Base-by-base conservation (phyloP, 257 asterid genomes). In the Prunella vulgaris region DNA sequence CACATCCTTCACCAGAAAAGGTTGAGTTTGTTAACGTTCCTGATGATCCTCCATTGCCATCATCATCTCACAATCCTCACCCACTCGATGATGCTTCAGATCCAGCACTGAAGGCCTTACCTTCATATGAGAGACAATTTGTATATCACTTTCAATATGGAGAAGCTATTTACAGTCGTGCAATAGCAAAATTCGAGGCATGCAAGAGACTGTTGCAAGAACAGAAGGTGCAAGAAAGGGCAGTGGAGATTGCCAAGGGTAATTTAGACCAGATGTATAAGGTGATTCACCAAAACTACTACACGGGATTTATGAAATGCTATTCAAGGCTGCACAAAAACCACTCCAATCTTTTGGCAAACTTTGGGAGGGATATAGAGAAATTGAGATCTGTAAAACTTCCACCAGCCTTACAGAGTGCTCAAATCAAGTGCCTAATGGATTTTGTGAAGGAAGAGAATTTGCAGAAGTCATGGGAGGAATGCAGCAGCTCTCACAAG, bases 81-180 rank as follows among this genome's bases (percentile, higher is more conserved):
- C 92, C 93, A 32, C 71, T 92, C 48, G 97, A 92, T 76, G 83
- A 92, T 76, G 92, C 93, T 52, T 59, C 93, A 0, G 97, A 92
- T 60, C 97, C 97, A 18, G 95, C 97, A 15, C 44, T 87, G 64
- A 92, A 86, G 75, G 96, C 93, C 33, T 72, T 92, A 54, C 92
- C 96, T 75, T 85, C 95, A 2, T 92, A 92, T 7, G 97, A 89
- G 88, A 89, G 88, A 61, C 93, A 84, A 40, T 92, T 92, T 72
- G 79, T 90, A 72, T 79, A 84, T 81, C 97, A 92, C 68, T 84
- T 81, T 83, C 92, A 85, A 48, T 61, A 60, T 10, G 97, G 95
- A 14, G 72, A 79, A 54, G 90, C 86, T 67, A 86, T 89, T 63
- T 89, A 84, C 76, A 76, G 74, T 10, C 84, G 91, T 14, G 80